A percentile compares a stretch with the other conserved stretches of the same genome.
These are phyloP conservation scores for Wickerhamomyces silvicola DNA, from an alignment of 805 yeast species.

Conservation along the genomic window DNA sequence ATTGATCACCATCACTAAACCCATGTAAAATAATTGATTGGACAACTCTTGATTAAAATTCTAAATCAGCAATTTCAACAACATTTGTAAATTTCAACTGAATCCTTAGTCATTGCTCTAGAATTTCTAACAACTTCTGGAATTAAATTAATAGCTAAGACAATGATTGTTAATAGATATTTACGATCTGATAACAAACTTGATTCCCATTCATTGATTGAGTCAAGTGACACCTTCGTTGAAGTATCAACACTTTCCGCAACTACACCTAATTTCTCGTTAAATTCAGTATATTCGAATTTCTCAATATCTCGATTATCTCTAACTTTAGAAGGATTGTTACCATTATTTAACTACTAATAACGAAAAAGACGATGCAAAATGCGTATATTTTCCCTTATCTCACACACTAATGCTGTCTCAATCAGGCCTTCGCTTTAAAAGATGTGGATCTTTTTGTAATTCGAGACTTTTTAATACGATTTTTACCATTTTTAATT, in stretches of 20 bases:
- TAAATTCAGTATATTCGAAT: conserved; percentile 6
- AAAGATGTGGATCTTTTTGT: conserved; percentile 38
- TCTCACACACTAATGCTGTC: conserved; percentile 1
- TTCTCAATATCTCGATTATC: conserved; percentile 9
- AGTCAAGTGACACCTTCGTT: conserved; percentile 4
- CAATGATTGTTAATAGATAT: conserved; percentile 47
- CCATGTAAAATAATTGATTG: conserved; percentile 60
- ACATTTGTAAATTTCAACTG: conserved; percentile 45
- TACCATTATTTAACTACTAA: conserved; percentile 6
- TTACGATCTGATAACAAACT: conserved; percentile 40
- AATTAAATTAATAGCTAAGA: conserved; percentile 37
- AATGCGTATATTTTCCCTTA: conserved; percentile 1
- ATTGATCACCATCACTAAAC: conserved; percentile 79
- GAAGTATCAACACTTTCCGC: conserved; percentile 2
- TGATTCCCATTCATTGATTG: conserved; percentile 39
- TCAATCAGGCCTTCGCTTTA: conserved; percentile 24
- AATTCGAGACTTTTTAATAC: conserved; percentile 41
- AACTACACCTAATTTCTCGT: no score
- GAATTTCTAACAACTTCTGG: conserved; percentile 11
- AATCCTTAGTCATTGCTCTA: conserved; percentile 5
- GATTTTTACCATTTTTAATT: conserved; percentile 47
- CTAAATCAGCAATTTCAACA: conserved; percentile 58
- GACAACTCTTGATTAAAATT: conserved; percentile 61
- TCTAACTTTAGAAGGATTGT: conserved; percentile 4
- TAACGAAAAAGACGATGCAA: no score